Evolutionary conservation across 805 yeast species (phyloP), one percentile per base, ranked within the genome.

Genomic region (Starmerella riodocensis): DNA sequence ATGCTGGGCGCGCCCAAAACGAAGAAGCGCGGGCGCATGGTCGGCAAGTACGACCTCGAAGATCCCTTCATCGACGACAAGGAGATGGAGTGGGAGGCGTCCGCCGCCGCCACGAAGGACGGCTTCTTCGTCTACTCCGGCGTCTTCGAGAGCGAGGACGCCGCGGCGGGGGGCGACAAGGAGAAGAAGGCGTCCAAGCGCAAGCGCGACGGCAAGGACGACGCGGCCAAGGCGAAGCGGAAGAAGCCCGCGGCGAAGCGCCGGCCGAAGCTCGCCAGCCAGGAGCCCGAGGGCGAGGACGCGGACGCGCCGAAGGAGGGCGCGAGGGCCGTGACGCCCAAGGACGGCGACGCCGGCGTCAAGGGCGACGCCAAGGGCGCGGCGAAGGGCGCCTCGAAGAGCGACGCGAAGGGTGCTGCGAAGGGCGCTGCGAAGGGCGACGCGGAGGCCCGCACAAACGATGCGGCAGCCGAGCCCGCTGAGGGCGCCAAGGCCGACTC

Each of bases 51-150:
- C 59, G 98, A 91, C 56, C 66, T 73, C 35, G 76, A 81, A 44
- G 99, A 91, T 59, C 98, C 97, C 2, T 91, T 91, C 54, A 91
- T 91, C 42, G 99, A 91, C 61, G 98, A 91, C 60, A 72, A 83
- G 13, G 99, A 91, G 60, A 64, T 85, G 50, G 71, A 74, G 41
- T 80, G 91, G 80, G 98, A 91, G 60, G 95, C 86, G 57, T 93
- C 81, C 53, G 76, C 93, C 7, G 86, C 88, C 2, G 76, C 88
- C 1, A 85, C 95, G 0, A 80, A 80, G 48, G 97, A 91, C 54
- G 98, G 97, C 1, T 91, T 86, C 56, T 91, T 88, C 50, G 95
- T 91, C 0, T 91, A 76, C 59, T 82, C 85, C 65, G 99, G 99
- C 0, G 93, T 94, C 2, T 63, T 88, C 43, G 74, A 47, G 29